Conservation (phyloP, 192 early-diverging fungal genomes). For the Coemansia sp. region DNA sequence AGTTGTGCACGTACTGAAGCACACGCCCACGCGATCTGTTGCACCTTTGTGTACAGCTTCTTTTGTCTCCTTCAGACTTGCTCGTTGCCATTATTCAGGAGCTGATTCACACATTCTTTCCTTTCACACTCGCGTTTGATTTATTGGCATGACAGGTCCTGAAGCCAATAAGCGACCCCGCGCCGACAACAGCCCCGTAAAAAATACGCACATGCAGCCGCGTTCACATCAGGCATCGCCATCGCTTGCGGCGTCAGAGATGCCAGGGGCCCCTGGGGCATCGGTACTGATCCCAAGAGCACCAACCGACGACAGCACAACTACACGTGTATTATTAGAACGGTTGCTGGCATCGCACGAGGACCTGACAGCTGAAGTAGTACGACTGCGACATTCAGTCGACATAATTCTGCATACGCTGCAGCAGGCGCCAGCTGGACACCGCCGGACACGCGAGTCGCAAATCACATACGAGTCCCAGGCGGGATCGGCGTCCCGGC, state of each 20-base stretch:
- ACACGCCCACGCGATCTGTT: not conserved
- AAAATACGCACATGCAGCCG: not conserved
- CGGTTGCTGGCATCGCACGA: constrained; percentile 41
- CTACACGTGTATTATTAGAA: constrained; percentile 24
- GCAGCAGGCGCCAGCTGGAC: constrained; percentile 11
- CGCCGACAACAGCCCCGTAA: constrained; percentile 30
- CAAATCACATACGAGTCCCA: not conserved
- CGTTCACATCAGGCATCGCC: constrained; percentile 1
- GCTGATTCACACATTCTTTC: not conserved
- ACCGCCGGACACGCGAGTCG: not conserved
- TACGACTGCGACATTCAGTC: constrained; percentile 37
- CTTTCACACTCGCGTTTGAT: not conserved
- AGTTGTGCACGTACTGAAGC: not conserved
- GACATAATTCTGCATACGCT: constrained; percentile 25
- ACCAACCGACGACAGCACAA: not conserved
- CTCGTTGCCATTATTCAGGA: not conserved
- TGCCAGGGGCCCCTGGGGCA: not conserved
- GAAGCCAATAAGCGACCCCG: constrained; percentile 52
- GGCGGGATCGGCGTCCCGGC: not conserved
- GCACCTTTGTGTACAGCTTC: not conserved
- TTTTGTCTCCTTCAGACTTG: not conserved
- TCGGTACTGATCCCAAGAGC: not conserved
- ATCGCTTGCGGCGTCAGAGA: not conserved
- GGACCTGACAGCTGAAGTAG: constrained; percentile 39
- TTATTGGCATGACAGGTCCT: constrained; percentile 28